These are phyloP conservation scores for Ceratocystis papillata DNA, from an alignment of 2,329 filamentous ascomycete species.

Conservation along the genomic window DNA sequence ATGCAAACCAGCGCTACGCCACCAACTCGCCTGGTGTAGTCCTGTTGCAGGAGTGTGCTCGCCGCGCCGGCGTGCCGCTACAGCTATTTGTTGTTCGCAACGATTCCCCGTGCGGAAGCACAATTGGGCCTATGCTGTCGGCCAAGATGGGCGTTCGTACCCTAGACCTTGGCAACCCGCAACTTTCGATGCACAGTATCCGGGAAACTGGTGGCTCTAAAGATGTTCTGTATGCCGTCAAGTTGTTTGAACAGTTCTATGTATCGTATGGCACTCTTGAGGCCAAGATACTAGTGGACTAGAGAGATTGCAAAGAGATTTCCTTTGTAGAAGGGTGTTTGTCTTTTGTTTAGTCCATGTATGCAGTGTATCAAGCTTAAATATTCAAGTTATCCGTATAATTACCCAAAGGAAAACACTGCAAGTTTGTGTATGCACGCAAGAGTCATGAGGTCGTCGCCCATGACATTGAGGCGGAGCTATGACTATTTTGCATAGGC, in stretches of 20 bases:
- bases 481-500: not conserved
- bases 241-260: slow-evolving; percentile 81
- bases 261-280: slow-evolving; percentile 73
- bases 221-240: slow-evolving; percentile 77
- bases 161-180: slow-evolving; percentile 84
- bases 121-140: slow-evolving; percentile 92
- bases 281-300: slow-evolving; percentile 74
- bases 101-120: slow-evolving; percentile 87
- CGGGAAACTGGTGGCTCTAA: slow-evolving; percentile 81
- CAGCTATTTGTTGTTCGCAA: slow-evolving; percentile 96
- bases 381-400: not conserved
- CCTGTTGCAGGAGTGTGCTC: slow-evolving; percentile 76
- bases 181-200: slow-evolving; percentile 95
- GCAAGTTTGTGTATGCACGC: not conserved
- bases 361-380: not conserved
- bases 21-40: slow-evolving; percentile 95
- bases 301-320: slow-evolving; percentile 9
- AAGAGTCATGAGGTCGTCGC: not conserved
- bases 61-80: slow-evolving; percentile 63
- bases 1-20: slow-evolving; percentile 92
- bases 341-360: not conserved
- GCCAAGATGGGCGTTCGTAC: slow-evolving; percentile 79
- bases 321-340: too few species aligned
- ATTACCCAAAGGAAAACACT: not conserved
- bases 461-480: not conserved